phyloP scores from a whole-genome alignment of 2,329 filamentous ascomycete genomes.

The Trichoderma sp. region DNA sequence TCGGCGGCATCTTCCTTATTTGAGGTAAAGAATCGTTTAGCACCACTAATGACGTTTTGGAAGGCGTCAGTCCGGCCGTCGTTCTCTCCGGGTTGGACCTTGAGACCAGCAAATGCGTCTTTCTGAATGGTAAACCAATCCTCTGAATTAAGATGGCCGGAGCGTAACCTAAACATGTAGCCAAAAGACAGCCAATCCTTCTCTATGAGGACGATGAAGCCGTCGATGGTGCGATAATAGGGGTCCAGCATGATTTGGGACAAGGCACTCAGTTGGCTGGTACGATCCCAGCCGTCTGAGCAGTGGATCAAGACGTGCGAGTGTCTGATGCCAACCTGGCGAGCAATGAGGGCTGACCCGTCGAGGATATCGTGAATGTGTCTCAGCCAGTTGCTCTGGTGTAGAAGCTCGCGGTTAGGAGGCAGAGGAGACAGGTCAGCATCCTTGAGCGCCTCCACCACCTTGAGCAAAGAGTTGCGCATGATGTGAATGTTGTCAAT shows the following conservation, averaged over 20 bases:
- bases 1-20: constrained; percentile 56
- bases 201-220: constrained; percentile 90
- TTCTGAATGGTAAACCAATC: constrained; percentile 92
- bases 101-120: constrained; percentile 67
- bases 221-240: constrained; percentile 89
- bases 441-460: constrained; percentile 88
- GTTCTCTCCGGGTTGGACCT: constrained; percentile 60
- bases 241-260: constrained; percentile 93
- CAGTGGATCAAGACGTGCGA: constrained; percentile 97
- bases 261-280: constrained; percentile 87
- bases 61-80: constrained; percentile 70
- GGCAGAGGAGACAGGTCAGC: constrained; percentile 81
- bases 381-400: constrained; percentile 85
- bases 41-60: constrained; percentile 83
- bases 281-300: constrained; percentile 97
- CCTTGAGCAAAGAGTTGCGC: constrained; percentile 83
- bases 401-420: constrained; percentile 76
- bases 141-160: constrained; percentile 81
- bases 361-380: constrained; percentile 84
- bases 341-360: constrained; percentile 78
- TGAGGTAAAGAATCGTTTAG: constrained; percentile 85
- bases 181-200: constrained; percentile 98
- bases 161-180: constrained; percentile 94
- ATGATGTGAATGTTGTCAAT: constrained; percentile 99
- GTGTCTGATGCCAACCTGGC: constrained; percentile 86